Evolutionary conservation across 2,329 filamentous ascomycete genomes (phyloP).

Genomic region (Fusarium sp.): DNA sequence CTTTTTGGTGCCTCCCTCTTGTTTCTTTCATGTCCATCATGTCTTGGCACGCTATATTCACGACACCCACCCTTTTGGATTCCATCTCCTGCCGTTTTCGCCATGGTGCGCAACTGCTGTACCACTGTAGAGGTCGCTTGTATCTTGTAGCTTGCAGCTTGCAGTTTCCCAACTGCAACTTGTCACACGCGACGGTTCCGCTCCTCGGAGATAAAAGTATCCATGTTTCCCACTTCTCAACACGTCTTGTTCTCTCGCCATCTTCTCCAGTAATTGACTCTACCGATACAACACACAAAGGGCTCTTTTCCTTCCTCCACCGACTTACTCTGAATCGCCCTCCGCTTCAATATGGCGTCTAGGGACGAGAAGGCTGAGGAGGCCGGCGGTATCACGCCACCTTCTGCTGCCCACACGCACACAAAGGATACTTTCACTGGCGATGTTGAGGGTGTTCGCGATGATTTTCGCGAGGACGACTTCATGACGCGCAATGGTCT

Average conservation of each 20-base stretch:
- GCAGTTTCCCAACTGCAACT: neutral
- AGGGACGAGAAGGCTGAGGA: conserved; percentile 45
- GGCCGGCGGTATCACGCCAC: conserved; percentile 31
- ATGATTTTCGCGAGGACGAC: conserved; percentile 44
- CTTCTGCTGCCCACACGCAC: conserved; percentile 15
- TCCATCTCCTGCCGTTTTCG: conserved; percentile 46
- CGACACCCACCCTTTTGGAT: neutral
- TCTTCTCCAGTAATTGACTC: conserved; percentile 4
- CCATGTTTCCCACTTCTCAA: conserved; percentile 11
- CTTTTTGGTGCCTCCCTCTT: neutral
- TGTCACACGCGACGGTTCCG: neutral
- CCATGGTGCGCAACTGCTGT: conserved; percentile 25
- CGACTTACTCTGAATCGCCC: neutral
- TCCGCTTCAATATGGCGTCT: conserved; percentile 25
- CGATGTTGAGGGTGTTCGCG: conserved; percentile 24
- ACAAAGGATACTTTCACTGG: conserved; percentile 28
- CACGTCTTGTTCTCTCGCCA: neutral
- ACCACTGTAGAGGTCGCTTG: neutral
- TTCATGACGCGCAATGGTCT: conserved; percentile 50
- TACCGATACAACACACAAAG: neutral
- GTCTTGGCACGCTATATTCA: conserved; percentile 34
- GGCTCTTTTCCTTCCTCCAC: neutral
- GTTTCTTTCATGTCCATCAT: conserved; percentile 25
- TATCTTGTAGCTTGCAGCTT: neutral
- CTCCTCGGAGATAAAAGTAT: conserved; percentile 30